These are phyloP conservation scores for Calocybe gangraenosa DNA, from an alignment of 768 basidiomycete genomes.

Conservation along the genomic window DNA sequence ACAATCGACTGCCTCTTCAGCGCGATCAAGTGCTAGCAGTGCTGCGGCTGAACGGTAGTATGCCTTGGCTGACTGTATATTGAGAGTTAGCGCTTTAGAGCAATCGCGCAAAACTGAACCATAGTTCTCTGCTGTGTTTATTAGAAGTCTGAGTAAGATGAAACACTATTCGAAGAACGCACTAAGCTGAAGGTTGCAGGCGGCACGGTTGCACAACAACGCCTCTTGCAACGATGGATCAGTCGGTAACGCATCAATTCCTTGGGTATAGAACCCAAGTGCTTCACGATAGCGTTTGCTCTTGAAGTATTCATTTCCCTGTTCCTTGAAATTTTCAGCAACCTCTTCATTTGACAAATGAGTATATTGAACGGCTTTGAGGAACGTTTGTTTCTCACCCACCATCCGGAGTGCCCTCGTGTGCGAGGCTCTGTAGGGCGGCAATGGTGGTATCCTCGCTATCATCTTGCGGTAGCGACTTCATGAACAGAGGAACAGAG, in stretches of 20 bases:
- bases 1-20: conserved; percentile 82
- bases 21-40: conserved; percentile 65
- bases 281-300: conserved; percentile 88
- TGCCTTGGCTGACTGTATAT: conserved; percentile 71
- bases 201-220: conserved; percentile 85
- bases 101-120: conserved; percentile 85
- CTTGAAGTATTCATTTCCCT: conserved; percentile 93
- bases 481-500: conserved; percentile 89
- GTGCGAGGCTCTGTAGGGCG: conserved; percentile 79
- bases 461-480: conserved; percentile 69
- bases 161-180: conserved; percentile 21
- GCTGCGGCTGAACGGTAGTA: conserved; percentile 83
- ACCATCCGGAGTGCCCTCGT: conserved; percentile 96
- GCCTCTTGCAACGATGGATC: conserved; percentile 55
- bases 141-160: background rate
- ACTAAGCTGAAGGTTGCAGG: conserved; percentile 89
- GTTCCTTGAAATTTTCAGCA: conserved; percentile 89
- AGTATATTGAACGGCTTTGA: background rate
- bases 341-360: conserved; percentile 50
- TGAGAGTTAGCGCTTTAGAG: conserved; percentile 62
- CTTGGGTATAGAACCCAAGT: conserved; percentile 85
- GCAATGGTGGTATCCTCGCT: conserved; percentile 63
- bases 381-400: conserved; percentile 31
- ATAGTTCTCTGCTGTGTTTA: conserved; percentile 67
- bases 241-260: conserved; percentile 78